phyloP scores from a whole-genome alignment of 2,329 filamentous ascomycete species.

The Fusarium nanum region DNA sequence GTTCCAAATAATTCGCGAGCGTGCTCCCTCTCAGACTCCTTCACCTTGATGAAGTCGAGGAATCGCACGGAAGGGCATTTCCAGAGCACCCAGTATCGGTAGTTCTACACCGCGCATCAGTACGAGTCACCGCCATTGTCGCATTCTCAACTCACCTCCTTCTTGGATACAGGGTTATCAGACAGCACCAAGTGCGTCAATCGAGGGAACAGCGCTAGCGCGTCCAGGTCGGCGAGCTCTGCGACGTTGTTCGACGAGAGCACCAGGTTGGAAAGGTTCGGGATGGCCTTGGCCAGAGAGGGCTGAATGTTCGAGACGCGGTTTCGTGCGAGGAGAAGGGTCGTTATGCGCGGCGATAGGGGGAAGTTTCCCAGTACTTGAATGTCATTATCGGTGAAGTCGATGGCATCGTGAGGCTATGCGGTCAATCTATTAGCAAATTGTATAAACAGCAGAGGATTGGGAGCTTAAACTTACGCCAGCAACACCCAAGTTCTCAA shows the following conservation, averaged over 20 bases:
- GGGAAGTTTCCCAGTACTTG: conserved; percentile 91
- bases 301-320: conserved; percentile 85
- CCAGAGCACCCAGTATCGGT: conserved; percentile 93
- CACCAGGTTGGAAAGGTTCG: conserved; percentile 84
- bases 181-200: conserved; percentile 84
- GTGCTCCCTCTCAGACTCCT: conserved; percentile 81
- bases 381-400: conserved; percentile 98
- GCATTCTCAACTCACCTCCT: conserved; percentile 76
- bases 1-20: conserved; percentile 88
- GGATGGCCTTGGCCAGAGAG: conserved; percentile 77
- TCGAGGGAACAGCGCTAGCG: conserved; percentile 73
- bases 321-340: conserved; percentile 90
- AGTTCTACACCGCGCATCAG: conserved; percentile 69
- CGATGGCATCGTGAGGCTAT: conserved; percentile 94
- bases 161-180: conserved; percentile 91
- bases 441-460: neutral
- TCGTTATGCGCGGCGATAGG: conserved; percentile 86
- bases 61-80: conserved; percentile 86
- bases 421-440: conserved; percentile 13
- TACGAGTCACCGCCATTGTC: neutral
- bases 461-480: conserved; percentile 70
- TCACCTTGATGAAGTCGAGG: conserved; percentile 92
- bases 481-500: conserved; percentile 97
- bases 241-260: conserved; percentile 84
- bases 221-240: conserved; percentile 89